Base-by-base conservation (phyloP, 2,329 filamentous ascomycete species). In the Chrysoporthe deuterocubensis region DNA sequence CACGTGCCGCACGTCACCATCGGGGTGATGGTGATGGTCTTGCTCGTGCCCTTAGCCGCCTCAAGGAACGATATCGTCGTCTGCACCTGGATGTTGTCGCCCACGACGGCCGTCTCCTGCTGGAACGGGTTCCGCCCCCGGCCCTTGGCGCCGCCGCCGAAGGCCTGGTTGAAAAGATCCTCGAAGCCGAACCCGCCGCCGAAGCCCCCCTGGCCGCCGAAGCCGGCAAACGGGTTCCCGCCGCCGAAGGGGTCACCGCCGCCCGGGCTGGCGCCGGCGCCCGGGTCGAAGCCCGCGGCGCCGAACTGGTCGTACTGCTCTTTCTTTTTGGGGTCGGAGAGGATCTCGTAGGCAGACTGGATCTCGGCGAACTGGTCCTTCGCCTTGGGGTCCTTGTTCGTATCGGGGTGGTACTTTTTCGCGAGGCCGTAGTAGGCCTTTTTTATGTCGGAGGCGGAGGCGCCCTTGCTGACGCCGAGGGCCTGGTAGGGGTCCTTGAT, bases 381-480 rank as follows among this genome's bases (percentile, higher is more conserved):
- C 46, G 96, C 94, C n/a, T 84, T 86, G 2, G 92, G 79, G 73
- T 98, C 96, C 79, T 98, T 98, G 84, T 98, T 99, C 46, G 96
- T 98, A 78, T 99, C 96, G 9, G 96, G 96, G 75, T 99, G 96
- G 78, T 89, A 99, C 77, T 98, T 99, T 81, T 99, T 99, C 26
- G 96, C 96, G 68, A 98, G 84, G 62, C 94, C 93, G 78, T 99
- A 99, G 83, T 99, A 99, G 3, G 96, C 94, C 79, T 97, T 98
- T 79, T 99, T 99, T 78, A 99, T 98, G 46, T 98, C 95, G 69
- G 89, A 84, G 3, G 93, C 83, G 1, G 92, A 90, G n/a, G 96
- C 93, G 70, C 81, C 86, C 78, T 95, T 97, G 75, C 84, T 84
- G 42, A 99, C 93, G 16, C 96, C 96, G 40, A 99, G 89, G 4